Evolutionary conservation across 1,284 basidiomycete species (phyloP), one percentile per base, ranked within the genome.

Genomic region (Fistulina hepatica): DNA sequence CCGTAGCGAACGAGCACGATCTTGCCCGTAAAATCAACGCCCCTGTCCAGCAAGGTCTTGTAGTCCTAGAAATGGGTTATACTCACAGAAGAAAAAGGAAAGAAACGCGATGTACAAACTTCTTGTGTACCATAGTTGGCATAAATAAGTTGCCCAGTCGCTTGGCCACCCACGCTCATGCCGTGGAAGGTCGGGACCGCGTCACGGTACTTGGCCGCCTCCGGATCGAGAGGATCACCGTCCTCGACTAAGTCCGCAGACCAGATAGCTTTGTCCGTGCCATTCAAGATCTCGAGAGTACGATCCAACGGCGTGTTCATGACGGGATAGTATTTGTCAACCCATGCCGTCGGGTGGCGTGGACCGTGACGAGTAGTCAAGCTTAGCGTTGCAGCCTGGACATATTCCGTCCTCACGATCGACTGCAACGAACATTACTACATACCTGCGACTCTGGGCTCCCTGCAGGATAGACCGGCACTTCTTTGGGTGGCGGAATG

Each of bases 1-100:
- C 90, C 92, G 53, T 97, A 97, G 38, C 89, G 81, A 37, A 73
- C 73, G 10, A 97, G 65, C n/a, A 81, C 81, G 41, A 97, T 79
- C 51, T 83, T 85, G 39, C 80, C 89, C 0, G 69, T 79, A 39
- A 94, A 64, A 51, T 90, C 69, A 33, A 78, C 67, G 5, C 89
- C 88, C 51, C 63, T 53, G 20, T 56, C 57, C 25, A 69, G 60
- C 6, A 86, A 68, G 20, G 68, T 59, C 23, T 77, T 79, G 49
- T 81, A 90, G 54, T 92, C 88, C 51, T 67, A 28, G 36, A n/a
- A n/a, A 7, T 19, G 27, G 12, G 26, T 24, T 19, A 7, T 16
- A 12, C 22, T 21, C 24, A 27, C 10, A 3, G 15, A 11, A n/a
- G 21, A 30, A 11, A 28, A 4, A 13, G 33, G n/a, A 16, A n/a